Evolutionary conservation across 495 filamentous ascomycete genomes (phyloP).

Genomic region (Penicillium antarcticum): DNA sequence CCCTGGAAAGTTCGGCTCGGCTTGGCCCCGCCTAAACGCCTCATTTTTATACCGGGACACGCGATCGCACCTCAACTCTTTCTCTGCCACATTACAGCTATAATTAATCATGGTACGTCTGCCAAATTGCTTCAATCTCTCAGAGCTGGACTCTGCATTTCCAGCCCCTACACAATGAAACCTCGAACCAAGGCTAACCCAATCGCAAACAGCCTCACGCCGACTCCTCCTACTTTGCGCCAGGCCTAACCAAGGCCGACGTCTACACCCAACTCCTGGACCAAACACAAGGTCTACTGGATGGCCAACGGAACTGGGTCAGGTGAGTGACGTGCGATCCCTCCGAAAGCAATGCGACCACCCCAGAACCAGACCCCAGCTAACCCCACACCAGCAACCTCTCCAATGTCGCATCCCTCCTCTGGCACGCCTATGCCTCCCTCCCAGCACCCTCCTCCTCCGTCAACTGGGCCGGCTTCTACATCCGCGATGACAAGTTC

Average conservation of each 20-base stretch:
- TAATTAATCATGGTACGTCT: constrained; percentile 1
- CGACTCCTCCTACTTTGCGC: constrained; percentile 73
- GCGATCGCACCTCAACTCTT: neutral
- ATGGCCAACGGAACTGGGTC: constrained; percentile 87
- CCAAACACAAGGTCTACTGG: constrained; percentile 66
- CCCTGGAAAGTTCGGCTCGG: too few species aligned
- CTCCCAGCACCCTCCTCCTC: constrained; percentile 67
- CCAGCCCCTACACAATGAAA: neutral
- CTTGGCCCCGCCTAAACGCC: neutral
- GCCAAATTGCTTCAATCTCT: neutral
- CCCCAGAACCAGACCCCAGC: neutral
- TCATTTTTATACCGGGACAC: neutral
- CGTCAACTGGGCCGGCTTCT: constrained; percentile 93
- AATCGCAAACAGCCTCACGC: constrained; percentile 68
- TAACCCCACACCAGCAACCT: constrained; percentile 60
- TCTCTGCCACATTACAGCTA: neutral
- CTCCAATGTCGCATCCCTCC: constrained; percentile 76
- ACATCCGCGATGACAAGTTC: constrained; percentile 64
- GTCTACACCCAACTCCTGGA: constrained; percentile 73
- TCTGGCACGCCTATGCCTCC: constrained; percentile 82
- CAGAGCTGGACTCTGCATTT: neutral
- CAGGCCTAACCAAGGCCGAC: constrained; percentile 64
- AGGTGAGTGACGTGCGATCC: constrained; percentile 56
- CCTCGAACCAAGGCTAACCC: neutral
- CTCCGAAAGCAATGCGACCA: neutral